These are phyloP conservation scores for Verruconis gallopava DNA, from an alignment of 2,329 filamentous ascomycete species.

Conservation along the genomic window DNA sequence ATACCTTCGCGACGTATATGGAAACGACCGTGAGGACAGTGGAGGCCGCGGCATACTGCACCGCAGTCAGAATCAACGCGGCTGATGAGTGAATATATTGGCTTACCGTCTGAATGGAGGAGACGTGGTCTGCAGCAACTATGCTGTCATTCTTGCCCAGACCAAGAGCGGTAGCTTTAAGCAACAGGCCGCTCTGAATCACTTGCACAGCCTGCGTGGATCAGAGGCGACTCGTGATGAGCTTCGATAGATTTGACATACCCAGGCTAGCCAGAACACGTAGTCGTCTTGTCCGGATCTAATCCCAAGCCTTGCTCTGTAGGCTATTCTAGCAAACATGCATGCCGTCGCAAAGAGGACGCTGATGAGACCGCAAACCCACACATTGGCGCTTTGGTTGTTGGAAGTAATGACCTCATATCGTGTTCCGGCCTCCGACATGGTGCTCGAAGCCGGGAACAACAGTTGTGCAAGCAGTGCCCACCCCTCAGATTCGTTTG, in stretches of 20 bases:
- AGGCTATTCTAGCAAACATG: neutral
- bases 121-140: neutral
- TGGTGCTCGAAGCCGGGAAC: neutral
- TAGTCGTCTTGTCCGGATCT: constrained; percentile 5
- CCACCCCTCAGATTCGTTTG: neutral
- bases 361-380: constrained; percentile 5
- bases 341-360: constrained; percentile 1
- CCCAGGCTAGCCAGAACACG: neutral
- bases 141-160: constrained; percentile 3
- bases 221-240: neutral
- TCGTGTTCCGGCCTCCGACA: constrained; percentile 7
- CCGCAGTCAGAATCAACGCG: neutral
- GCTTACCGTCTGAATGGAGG: neutral
- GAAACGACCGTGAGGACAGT: neutral
- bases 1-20: constrained; percentile 6
- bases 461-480: neutral
- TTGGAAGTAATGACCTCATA: constrained; percentile 3
- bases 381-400: constrained; percentile 8
- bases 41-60: neutral
- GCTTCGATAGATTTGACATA: neutral
- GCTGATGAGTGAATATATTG: neutral
- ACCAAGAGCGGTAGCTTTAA: constrained; percentile 6
- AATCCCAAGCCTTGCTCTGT: neutral
- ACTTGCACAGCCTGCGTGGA: constrained; percentile 2
- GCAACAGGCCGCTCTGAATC: constrained; percentile 1